A percentile compares a stretch with the other conserved stretches of the same genome.
phyloP scores from a whole-genome alignment of 768 basidiomycete genomes.

The Udeniomyces megalosporus region DNA sequence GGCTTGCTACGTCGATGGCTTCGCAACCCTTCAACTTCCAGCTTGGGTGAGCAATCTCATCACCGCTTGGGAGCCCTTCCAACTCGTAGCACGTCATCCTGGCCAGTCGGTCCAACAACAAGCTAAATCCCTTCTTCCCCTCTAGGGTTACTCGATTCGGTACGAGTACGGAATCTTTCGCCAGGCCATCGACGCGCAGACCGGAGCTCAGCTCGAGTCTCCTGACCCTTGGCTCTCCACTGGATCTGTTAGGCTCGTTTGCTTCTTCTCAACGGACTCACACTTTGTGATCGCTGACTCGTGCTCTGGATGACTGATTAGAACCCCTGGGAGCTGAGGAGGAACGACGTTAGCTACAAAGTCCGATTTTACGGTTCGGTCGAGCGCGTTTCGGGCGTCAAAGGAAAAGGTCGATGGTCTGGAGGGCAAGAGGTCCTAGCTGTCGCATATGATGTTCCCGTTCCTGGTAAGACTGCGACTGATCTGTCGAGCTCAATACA shows the following conservation, averaged over 20 bases:
- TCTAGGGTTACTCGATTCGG: slow-evolving; percentile 62
- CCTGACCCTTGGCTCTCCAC: slow-evolving; percentile 59
- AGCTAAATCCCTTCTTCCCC: too few relatives aligned
- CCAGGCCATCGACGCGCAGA: slow-evolving; percentile 18
- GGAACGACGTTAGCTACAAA: slow-evolving; percentile 44
- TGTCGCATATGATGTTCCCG: slow-evolving; percentile 85
- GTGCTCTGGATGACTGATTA: slow-evolving; percentile 47
- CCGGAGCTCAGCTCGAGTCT: slow-evolving; percentile 32
- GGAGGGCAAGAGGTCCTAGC: slow-evolving; percentile 91
- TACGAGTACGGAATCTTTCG: slow-evolving; percentile 94
- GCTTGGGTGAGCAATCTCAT: slow-evolving; percentile 40
- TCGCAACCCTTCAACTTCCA: slow-evolving; percentile 74
- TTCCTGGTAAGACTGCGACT: too few relatives aligned
- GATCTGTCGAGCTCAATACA: too few relatives aligned
- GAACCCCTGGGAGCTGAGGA: slow-evolving; percentile 29
- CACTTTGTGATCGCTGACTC: slow-evolving; percentile 66
- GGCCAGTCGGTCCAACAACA: too few relatives aligned
- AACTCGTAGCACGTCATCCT: too few relatives aligned
- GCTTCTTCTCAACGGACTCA: too few relatives aligned
- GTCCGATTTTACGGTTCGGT: slow-evolving; percentile 79
- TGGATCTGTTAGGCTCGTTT: too few relatives aligned
- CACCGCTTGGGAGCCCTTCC: too few relatives aligned
- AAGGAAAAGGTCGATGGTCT: slow-evolving; percentile 33
- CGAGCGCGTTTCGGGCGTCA: slow-evolving; percentile 38
- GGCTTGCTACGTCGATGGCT: slow-evolving; percentile 84